Base-by-base conservation (phyloP, 2,329 filamentous ascomycete genomes). In the Ilyonectria robusta region DNA sequence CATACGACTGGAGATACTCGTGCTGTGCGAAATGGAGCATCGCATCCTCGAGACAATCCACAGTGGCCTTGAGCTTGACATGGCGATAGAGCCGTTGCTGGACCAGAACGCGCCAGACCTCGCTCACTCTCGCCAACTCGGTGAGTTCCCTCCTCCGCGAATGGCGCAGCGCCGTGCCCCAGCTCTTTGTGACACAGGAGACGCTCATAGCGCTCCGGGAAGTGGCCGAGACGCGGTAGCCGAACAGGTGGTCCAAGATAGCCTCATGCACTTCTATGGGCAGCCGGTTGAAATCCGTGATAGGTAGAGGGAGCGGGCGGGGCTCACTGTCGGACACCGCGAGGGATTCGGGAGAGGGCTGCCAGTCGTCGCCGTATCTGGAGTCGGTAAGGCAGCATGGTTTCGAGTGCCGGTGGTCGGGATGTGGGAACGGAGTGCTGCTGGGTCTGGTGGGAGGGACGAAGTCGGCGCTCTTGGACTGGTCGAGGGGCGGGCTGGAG, bases 81-180 rank as follows among this genome's bases (percentile, higher is more conserved):
- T 93, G 92, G 47, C 92, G 86, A 80, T 93, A 94, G 2, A 94
- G 86, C 42, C 92, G 86, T 75, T 92, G 87, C 77, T 94, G 92
- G 21, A 94, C 88, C 62, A 94, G 76, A 40, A 84, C 81, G 55
- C 90, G 87, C 92, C 92, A 94, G n/a, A 86, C 80, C 4, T 79
- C 83, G 72, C 84, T 88, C 53, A 91, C 89, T 58, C 92, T 80
- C 3, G 92, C 88, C 65, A 94, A 78, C 69, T 91, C 86, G 0
- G 91, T 92, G 40, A 93, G 82, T 66, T 91, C 89, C 69, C 88
- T 91, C 67, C 91, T 84, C 62, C 91, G 85, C 6, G 90, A 91
- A 79, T 93, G 90, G 61, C 91, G 87, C 66, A 93, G 81, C 4
- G 87, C 88, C 17, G 89, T 91, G 60, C 86, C 88, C 89, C 90